These are phyloP conservation scores for Papilionanthe hybrid DNA, from an alignment of 116 monocot species.

Conservation along the genomic window DNA sequence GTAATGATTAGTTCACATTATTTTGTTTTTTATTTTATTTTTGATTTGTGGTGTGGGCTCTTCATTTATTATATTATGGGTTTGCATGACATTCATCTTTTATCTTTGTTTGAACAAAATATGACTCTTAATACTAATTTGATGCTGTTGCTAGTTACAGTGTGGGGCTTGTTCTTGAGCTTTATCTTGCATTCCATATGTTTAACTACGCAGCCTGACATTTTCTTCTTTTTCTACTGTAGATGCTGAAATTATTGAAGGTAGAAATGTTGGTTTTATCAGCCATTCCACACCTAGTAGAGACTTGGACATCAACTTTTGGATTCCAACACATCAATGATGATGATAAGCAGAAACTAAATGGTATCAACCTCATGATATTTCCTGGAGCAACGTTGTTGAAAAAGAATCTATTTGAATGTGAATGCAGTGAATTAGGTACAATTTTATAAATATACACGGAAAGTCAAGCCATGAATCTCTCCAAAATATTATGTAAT, in stretches of 20 bases:
- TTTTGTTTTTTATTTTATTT: too few species aligned
- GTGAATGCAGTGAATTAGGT: slow-evolving; percentile 19
- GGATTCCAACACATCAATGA: slow-evolving; percentile 52
- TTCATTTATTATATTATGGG: too few species aligned
- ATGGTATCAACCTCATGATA: slow-evolving; percentile 39
- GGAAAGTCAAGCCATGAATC: too few species aligned
- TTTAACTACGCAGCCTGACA: neutral
- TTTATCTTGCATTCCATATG: neutral
- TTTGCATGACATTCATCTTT: too few species aligned
- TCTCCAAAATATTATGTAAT: too few species aligned
- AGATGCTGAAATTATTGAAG: slow-evolving; percentile 71
- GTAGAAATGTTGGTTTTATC: slow-evolving; percentile 71
- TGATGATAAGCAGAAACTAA: slow-evolving; percentile 38
- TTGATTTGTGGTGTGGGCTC: too few species aligned
- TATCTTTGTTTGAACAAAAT: too few species aligned
- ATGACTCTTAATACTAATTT: too few species aligned
- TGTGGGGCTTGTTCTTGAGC: neutral
- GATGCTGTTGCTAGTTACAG: neutral
- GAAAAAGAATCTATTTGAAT: slow-evolving; percentile 45
- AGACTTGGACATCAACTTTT: slow-evolving; percentile 72
- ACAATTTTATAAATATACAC: neutral
- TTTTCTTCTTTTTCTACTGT: neutral
- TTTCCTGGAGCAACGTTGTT: slow-evolving; percentile 62
- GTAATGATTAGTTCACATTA: too few species aligned
- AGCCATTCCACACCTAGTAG: slow-evolving; percentile 60